These are phyloP conservation scores for Elsinoe arachidis DNA, from an alignment of 2,329 filamentous ascomycete species.

Conservation along the genomic window DNA sequence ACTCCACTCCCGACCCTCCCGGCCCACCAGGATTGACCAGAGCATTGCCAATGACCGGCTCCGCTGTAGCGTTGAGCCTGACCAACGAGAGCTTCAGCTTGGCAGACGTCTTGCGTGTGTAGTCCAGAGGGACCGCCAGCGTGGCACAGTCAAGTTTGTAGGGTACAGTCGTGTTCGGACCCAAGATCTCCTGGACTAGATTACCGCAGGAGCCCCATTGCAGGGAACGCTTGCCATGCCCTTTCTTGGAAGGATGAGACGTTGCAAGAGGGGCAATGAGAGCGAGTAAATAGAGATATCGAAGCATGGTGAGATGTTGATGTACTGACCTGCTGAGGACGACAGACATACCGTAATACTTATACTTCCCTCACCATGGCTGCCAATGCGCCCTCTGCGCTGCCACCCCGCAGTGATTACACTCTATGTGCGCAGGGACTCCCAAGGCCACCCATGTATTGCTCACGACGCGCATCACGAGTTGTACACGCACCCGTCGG, in stretches of 20 bases:
- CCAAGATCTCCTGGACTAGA: neutral
- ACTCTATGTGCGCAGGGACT: no score
- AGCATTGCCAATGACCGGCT: constrained; percentile 32
- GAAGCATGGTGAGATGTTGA: neutral
- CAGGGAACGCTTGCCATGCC: neutral
- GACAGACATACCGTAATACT: no score
- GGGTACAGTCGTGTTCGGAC: constrained; percentile 22
- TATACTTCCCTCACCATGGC: no score
- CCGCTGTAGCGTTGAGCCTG: constrained; percentile 38
- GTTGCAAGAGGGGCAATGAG: neutral
- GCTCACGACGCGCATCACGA: no score
- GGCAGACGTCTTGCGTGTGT: constrained; percentile 20
- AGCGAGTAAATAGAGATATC: neutral
- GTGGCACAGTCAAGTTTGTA: constrained; percentile 41
- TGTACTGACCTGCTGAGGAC: no score
- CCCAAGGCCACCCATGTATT: no score
- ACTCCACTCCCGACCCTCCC: constrained; percentile 32
- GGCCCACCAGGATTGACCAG: constrained; percentile 38
- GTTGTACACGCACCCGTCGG: no score
- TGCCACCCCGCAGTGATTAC: no score
- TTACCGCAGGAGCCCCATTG: neutral
- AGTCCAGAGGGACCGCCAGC: constrained; percentile 40
- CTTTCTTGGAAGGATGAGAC: neutral
- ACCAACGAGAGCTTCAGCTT: constrained; percentile 38
- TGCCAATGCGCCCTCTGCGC: no score